Evolutionary conservation across 306 rosid genomes (phyloP), one percentile per base, ranked within the genome.

Genomic region (Trifolium repens): DNA sequence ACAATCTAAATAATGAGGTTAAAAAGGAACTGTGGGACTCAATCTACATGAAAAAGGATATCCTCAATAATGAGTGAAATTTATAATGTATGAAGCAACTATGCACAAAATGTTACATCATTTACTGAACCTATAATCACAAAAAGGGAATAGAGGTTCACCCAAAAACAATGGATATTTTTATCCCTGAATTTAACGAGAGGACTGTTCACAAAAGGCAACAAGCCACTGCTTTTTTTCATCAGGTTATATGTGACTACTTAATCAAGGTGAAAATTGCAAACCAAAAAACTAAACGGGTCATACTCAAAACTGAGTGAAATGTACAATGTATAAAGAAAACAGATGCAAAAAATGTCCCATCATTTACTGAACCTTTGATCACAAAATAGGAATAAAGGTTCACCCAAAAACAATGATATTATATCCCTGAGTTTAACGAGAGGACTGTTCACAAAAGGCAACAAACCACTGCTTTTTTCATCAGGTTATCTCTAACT

Each of bases 81-180:
- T 6, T 7, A 37, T 6, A 1, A 7, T 37, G 42, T 37, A 37
- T 5, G 42, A 37, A 37, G 1, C 42, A 37, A 8, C 24, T 22
- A 64, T 16, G 27, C 0, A 5, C 1, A 13, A 69, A 30, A 69
- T 89, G 88, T 91, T 1, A 71, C 92, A 79, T 79, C 85, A 65
- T 93, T 93, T 76, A 91, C 94, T 87, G 93, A 93, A 91, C 93
- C 91, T 85, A 65, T 44, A 74, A 81, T 49, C 85, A 91, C 71
- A 52, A 16, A 60, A 12, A 57, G 24, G 37, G 12, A 67, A 69
- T 83, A 80, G 77, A 88, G 92, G 89, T 88, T 91, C 96, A 91
- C 91, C 96, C 93, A 89, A 89, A 0, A 88, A 89, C 87, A 85
- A 71, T 83, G 90, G 22, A 8, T 15, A 4, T 62, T 37, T 37